Base-by-base conservation (phyloP, 2,329 filamentous ascomycete genomes). In the Huntiella moniliformis region DNA sequence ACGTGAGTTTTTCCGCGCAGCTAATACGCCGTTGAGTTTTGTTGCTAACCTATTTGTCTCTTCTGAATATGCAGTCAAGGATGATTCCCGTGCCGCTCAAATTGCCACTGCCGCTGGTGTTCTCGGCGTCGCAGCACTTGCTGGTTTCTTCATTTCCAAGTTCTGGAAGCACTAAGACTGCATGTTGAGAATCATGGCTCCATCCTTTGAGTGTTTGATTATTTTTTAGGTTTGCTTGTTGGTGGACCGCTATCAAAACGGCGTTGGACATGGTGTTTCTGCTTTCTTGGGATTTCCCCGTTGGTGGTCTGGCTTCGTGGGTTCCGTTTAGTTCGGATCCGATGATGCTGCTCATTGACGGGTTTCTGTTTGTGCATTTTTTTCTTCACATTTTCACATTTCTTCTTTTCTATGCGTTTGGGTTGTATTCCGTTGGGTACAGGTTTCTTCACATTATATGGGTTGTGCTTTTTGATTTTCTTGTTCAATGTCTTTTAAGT, bases 101-200 rank as follows among this genome's bases (percentile, higher is more conserved):
- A 53, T 58, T 11, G 46, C 63, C 41, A 51, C 59, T 5, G 54
- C 57, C 32, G 61, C 59, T 12, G 58, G 61, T 12, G 51, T 60
- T 13, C 48, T 65, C 39, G 63, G 61, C n/a, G 51, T 57, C 7
- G 56, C 55, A 31, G 63, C 62, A 4, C 53, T 64, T 47, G 61
- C 59, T n/a, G 61, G 58, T 16, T 39, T 61, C 34, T 63, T 45
- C 18, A 13, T 49, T n/a, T 49, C 47, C 43, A 49, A 49, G 42
- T 49, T 45, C 42, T 49, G 47, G 47, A 49, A 43, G 42, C 45
- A 33, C 39, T 47, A 39, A 38, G 16, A 18, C 22, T 28, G 22
- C 22, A 28, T 28, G 31, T 6, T 36, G 10, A 3, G 43, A 46
- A 18, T 7, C 13, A 18, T 32, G 36, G 16, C 15, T 44, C 44